These are phyloP conservation scores for Coemansia sp. DNA, from an alignment of 192 early-diverging fungal species.

Conservation along the genomic window DNA sequence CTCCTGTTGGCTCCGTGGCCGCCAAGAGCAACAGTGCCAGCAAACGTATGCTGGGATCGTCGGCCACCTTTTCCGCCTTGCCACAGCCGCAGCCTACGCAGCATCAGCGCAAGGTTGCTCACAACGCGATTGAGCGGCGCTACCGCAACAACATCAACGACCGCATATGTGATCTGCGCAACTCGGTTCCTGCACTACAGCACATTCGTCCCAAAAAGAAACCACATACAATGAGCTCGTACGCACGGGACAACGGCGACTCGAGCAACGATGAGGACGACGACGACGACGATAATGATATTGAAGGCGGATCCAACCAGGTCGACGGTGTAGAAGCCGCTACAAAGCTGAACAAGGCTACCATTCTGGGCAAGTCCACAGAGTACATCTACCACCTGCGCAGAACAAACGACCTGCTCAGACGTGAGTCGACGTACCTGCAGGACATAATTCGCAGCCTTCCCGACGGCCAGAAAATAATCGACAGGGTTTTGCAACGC, in stretches of 20 bases:
- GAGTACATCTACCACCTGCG: constrained; percentile 80
- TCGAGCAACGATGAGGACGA: constrained; percentile 39
- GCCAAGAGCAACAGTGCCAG: neutral
- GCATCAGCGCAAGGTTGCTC: constrained; percentile 85
- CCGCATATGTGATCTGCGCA: constrained; percentile 83
- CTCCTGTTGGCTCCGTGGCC: neutral
- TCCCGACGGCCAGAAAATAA: constrained; percentile 29
- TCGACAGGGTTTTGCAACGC: constrained; percentile 21
- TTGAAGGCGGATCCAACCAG: constrained; percentile 33
- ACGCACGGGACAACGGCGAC: constrained; percentile 41
- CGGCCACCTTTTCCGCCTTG: neutral
- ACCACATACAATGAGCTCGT: constrained; percentile 45
- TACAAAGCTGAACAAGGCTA: constrained; percentile 92
- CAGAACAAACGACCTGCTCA: constrained; percentile 38
- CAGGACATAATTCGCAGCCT: constrained; percentile 37
- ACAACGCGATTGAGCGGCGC: constrained; percentile 92
- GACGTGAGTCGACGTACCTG: constrained; percentile 43
- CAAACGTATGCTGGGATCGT: neutral
- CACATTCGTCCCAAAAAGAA: constrained; percentile 40
- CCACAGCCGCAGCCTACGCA: constrained; percentile 19
- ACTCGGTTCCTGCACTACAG: constrained; percentile 82
- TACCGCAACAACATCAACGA: constrained; percentile 99
- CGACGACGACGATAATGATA: constrained; percentile 45
- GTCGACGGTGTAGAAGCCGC: constrained; percentile 85
- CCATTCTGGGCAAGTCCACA: constrained; percentile 85